phyloP scores from a whole-genome alignment of 202 grass and related monocot species.

The Miscanthus sacchariflorus region DNA sequence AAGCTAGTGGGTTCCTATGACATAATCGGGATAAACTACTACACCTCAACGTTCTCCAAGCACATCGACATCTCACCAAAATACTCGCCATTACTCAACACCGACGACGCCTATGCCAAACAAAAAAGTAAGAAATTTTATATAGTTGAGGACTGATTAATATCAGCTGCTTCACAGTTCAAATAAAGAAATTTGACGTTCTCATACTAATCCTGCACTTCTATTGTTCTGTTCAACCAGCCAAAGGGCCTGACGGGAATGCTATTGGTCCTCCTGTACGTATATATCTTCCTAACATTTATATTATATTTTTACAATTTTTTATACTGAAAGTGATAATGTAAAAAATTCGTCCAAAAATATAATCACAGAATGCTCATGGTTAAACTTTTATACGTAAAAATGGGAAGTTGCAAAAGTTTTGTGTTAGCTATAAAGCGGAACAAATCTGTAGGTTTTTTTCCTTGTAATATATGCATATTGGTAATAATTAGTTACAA shows the following conservation, averaged over 20 bases:
- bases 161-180: too few species aligned
- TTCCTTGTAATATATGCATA: neutral
- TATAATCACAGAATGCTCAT: neutral
- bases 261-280: neutral
- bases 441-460: neutral
- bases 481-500: neutral
- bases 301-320: too few species aligned
- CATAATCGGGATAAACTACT: conserved; percentile 47
- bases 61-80: neutral
- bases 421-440: neutral
- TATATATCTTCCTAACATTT: too few species aligned
- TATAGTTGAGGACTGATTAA: neutral
- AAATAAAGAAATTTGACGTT: too few species aligned
- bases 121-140: neutral
- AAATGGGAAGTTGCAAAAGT: neutral
- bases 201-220: neutral
- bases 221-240: neutral
- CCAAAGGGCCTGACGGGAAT: neutral
- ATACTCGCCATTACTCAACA: neutral
- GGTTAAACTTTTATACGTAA: too few species aligned
- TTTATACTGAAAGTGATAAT: too few species aligned
- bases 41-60: conserved; percentile 2
- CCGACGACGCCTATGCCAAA: neutral
- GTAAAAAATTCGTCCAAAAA: too few species aligned
- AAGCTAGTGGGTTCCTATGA: neutral